Evolutionary conservation across 2,329 filamentous ascomycete species (phyloP), one percentile per base, ranked within the genome.

Genomic region (Fusarium sp.): DNA sequence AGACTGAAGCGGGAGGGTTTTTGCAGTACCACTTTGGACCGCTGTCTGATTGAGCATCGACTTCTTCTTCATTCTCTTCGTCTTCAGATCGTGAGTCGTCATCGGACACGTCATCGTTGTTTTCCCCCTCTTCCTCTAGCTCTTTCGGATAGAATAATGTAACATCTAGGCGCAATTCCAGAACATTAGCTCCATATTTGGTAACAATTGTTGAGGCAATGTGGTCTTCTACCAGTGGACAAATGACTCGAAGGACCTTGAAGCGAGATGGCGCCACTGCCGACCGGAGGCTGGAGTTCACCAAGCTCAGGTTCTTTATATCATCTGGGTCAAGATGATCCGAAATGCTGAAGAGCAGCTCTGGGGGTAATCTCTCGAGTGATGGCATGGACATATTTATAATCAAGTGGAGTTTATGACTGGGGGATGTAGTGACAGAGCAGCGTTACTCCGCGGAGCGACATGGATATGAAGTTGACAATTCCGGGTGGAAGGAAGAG

Each of bases 1-100:
- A 65, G 16, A 66, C 65, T n/a, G 65, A 69, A 4, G 45, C 46
- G 0, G 65, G 66, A 8, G 40, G 55, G 0, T 4, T 25, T 13
- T 12, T 16, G 38, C 53, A 56, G 34, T 68, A 56, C 59, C 49
- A 44, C 3, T 10, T 10, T 8, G 32, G 6, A 10, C 15, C 20
- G 9, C 10, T 27, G 10, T 27, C 41, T 16, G 27, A 20, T 5
- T 27, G 34, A 5, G 45, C 12, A 12, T 11, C 30, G 12, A 8
- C 10, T 11, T 3, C n/a, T 15, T 20, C 18, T 34, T 18, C 16
- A 34, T 10, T 56, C 3, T 5, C 41, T 5, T 24, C 11, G 2
- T 52, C 16, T 34, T 34, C 5, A 18, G 16, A 18, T 34, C 2
- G 8, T 16, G 15, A 34, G 30, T 32, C 25, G 25, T 25, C 25